Conservation (phyloP, 2,329 filamentous ascomycete species). For the Curvularia sp. region DNA sequence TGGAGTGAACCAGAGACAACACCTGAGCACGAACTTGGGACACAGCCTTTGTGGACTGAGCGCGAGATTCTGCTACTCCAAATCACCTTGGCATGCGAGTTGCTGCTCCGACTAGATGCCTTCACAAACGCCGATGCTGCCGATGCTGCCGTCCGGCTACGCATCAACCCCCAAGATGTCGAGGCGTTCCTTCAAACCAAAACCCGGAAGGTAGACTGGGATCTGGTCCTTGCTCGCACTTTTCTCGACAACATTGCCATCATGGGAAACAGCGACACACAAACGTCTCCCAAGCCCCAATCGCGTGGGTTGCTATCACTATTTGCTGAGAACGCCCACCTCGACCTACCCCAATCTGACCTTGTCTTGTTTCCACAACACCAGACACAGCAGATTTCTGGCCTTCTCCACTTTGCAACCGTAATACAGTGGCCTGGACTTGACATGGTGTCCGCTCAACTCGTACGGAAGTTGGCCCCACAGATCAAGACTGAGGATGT, state of each 20-base stretch:
- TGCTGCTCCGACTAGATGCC: constrained; percentile 62
- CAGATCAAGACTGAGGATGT: constrained; percentile 23
- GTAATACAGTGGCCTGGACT: constrained; percentile 59
- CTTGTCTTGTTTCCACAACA: constrained; percentile 47
- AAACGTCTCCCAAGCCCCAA: constrained; percentile 29
- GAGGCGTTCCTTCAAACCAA: constrained; percentile 56
- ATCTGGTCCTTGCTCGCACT: constrained; percentile 61
- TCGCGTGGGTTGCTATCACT: constrained; percentile 40
- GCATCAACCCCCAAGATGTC: constrained; percentile 55
- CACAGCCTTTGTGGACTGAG: constrained; percentile 48
- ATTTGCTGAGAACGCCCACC: constrained; percentile 30
- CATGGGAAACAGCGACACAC: constrained; percentile 34
- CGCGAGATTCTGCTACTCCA: constrained; percentile 64
- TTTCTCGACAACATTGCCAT: constrained; percentile 62
- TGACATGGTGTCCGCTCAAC: constrained; percentile 47
- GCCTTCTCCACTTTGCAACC: constrained; percentile 60
- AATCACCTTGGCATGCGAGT: constrained; percentile 61
- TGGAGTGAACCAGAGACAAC: constrained; percentile 60
- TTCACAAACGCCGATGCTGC: constrained; percentile 44
- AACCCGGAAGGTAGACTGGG: constrained; percentile 64
- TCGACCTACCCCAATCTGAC: constrained; percentile 33
- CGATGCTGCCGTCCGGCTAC: constrained; percentile 50
- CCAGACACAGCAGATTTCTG: constrained; percentile 56
- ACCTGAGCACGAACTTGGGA: constrained; percentile 27
- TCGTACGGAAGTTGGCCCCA: constrained; percentile 49